A percentile compares a stretch with the other conserved stretches of the same genome.
Evolutionary conservation across 164 flowering plant genomes (phyloP).

Genomic region (Tetracentron sinense): DNA sequence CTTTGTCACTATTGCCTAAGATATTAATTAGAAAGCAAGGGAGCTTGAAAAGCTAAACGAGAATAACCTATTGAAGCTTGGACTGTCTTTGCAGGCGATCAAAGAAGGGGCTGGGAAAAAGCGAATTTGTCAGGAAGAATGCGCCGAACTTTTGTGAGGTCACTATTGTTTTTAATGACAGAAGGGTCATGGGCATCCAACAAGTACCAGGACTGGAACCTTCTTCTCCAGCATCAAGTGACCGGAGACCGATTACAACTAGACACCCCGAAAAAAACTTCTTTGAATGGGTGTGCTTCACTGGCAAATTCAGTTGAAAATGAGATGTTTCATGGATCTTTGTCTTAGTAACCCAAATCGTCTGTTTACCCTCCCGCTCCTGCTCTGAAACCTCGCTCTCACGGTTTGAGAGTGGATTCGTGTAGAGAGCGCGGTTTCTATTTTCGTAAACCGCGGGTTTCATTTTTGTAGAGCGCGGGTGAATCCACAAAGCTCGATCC

Average conservation of each 20-base stretch:
- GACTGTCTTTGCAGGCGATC: constrained; percentile 26
- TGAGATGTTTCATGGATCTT: background rate
- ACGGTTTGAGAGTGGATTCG: too few relatives aligned
- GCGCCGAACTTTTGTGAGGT: constrained; percentile 77
- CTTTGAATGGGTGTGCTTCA: constrained; percentile 55
- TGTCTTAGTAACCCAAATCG: too few relatives aligned
- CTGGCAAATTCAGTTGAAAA: constrained; percentile 34
- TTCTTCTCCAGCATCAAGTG: constrained; percentile 20
- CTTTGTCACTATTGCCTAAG: too few relatives aligned
- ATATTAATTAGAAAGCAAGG: too few relatives aligned
- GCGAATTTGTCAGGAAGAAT: constrained; percentile 55
- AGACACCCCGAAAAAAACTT: constrained; percentile 30
- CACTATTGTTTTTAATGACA: constrained; percentile 45
- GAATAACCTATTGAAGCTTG: background rate
- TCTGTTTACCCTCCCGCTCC: too few relatives aligned
- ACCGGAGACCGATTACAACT: constrained; percentile 14
- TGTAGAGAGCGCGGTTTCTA: too few relatives aligned
- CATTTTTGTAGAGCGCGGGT: too few relatives aligned
- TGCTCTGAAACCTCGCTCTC: too few relatives aligned
- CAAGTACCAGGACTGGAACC: constrained; percentile 9
- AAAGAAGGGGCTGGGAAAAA: constrained; percentile 40
- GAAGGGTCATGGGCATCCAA: constrained; percentile 26
- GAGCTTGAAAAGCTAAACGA: too few relatives aligned
- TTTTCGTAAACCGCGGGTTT: too few relatives aligned
- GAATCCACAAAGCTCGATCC: too few relatives aligned